Evolutionary conservation across 2,329 filamentous ascomycete species (phyloP), one percentile per base, ranked within the genome.

Genomic region (Venturia carpophila): DNA sequence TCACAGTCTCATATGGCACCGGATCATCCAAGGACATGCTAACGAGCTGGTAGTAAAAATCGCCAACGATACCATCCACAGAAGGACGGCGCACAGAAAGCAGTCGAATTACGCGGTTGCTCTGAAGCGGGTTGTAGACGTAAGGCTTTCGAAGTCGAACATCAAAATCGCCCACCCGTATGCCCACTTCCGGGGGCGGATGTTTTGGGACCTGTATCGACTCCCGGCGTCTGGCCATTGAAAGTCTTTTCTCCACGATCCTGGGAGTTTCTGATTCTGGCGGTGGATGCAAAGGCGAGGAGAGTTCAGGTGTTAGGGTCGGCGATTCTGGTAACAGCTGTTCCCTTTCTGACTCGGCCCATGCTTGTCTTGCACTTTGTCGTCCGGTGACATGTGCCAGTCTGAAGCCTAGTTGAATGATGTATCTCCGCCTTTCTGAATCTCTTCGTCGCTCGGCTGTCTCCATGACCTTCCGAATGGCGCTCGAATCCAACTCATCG

Each of bases 101-200:
- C 10, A 64, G 63, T 34, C 63, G 63, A 41, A 64, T 64, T 13
- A 64, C 63, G 21, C 63, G 63, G 11, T 64, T 58, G 21, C 30
- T 56, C 19, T 64, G 63, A 17, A 64, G 63, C 21, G 63, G 63
- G 49, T 49, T 64, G 39, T 64, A 64, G 19, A 64, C 41, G 21
- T 64, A 64, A 39, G 63, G 49, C 24, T 60, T 64, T 5, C 63
- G 63, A 5, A 64, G 24, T 43, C 52, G 24, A 10, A 47, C 30
- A 60, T 64, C 63, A 42, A 64, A 64, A 27, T 64, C 63, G 21
- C 63, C 63, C n/a, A 64, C 63, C 3, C 63, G 63, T n/a, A 64
- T 64, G 5, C 63, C 63, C 3, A 64, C 63, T 45, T 64, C 63
- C 15, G 37, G 34, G 3, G 63, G 47, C 30, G 47, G 42, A 30